Conservation (phyloP, 176 grass and related monocot genomes). For the Cenchrus fungigraminus region DNA sequence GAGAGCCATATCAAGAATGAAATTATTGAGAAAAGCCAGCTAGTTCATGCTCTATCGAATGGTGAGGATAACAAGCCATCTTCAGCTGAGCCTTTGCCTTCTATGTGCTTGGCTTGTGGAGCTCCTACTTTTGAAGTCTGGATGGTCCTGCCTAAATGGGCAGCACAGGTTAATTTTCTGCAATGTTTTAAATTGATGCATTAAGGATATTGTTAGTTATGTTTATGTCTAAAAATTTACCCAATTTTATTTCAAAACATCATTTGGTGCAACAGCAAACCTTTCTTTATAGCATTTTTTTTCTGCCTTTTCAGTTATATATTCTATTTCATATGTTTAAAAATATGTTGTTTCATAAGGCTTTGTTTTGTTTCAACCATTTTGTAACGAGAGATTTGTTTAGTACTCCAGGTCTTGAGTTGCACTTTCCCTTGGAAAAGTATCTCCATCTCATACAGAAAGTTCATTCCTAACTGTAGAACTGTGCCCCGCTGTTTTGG, state of each 20-base stretch:
- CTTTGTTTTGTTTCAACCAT: background rate
- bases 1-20: constrained; percentile 69
- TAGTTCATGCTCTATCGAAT: constrained; percentile 52
- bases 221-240: background rate
- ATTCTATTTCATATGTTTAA: background rate
- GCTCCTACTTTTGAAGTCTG: constrained; percentile 68
- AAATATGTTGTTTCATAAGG: background rate
- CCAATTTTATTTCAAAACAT: background rate
- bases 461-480: background rate
- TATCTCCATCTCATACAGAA: background rate
- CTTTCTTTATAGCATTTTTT: background rate
- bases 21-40: constrained; percentile 72
- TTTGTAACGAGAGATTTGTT: background rate
- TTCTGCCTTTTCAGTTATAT: background rate
- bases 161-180: constrained; percentile 62
- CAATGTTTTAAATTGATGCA: background rate
- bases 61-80: constrained; percentile 31
- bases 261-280: background rate
- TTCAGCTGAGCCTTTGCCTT: constrained; percentile 48
- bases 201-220: background rate
- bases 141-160: constrained; percentile 79
- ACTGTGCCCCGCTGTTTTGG: background rate
- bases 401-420: background rate
- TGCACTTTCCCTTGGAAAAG: too few species aligned
- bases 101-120: constrained; percentile 65